Percentiles rank a stretch among this genome's conserved stretches.
Evolutionary conservation across 176 grass and related monocot genomes (phyloP).

Genomic region (Eleusine coracana): DNA sequence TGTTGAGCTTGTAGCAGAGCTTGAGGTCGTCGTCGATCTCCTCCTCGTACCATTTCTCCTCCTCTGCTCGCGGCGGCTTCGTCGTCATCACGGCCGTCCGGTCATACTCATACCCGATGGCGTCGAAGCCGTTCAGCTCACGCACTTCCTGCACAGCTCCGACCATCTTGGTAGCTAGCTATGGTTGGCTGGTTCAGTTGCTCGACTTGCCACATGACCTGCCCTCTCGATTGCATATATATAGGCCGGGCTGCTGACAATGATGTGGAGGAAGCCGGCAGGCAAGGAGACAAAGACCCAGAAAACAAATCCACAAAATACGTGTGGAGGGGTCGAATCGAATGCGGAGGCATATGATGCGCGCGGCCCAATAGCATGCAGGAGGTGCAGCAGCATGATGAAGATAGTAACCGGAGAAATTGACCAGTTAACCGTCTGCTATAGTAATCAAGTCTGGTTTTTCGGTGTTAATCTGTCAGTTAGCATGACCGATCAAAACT

Average conservation of each 20-base stretch:
- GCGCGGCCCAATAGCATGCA: no score
- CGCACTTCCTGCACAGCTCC: conserved; percentile 40
- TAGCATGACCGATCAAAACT: no score
- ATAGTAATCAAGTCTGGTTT: no score
- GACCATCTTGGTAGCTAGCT: conserved; percentile 23
- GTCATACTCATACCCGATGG: neutral
- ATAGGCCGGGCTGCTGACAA: neutral
- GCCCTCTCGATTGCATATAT: neutral
- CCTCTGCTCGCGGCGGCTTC: conserved; percentile 17
- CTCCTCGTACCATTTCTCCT: conserved; percentile 65
- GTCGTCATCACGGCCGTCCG: neutral
- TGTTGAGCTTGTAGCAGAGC: conserved; percentile 61
- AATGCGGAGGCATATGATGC: no score
- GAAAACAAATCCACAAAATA: no score
- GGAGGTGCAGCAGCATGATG: no score
- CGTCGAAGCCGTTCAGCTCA: conserved; percentile 15
- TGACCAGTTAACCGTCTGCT: no score
- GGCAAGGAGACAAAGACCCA: no score
- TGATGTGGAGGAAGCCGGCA: no score
- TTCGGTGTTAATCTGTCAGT: no score
- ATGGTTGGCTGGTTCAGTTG: neutral
- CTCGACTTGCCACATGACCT: neutral
- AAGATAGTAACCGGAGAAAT: no score
- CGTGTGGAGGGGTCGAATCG: no score
- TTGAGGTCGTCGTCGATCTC: conserved; percentile 69